A percentile compares a stretch with the other conserved stretches of the same genome.
These are phyloP conservation scores for Anisodus acutangulus DNA, from an alignment of 257 asterid species.

Conservation along the genomic window DNA sequence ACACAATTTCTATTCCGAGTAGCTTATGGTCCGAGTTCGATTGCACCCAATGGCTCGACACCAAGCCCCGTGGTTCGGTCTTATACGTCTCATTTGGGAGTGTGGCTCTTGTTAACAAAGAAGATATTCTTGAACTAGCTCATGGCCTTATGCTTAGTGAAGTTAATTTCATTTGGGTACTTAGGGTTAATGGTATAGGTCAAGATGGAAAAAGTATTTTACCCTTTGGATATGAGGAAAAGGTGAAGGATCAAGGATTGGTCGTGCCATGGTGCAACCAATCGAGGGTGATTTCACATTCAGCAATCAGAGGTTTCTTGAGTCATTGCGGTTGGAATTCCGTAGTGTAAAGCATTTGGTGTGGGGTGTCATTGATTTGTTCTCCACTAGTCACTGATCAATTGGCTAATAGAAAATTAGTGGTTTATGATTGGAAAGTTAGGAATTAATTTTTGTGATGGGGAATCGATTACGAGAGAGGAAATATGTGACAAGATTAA, in stretches of 20 bases:
- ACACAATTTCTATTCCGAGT: background rate
- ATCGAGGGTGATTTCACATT: background rate
- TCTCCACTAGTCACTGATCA: conserved; percentile 15
- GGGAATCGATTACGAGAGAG: background rate
- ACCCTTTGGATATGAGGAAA: background rate
- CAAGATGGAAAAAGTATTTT: background rate
- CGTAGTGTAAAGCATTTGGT: conserved; percentile 3
- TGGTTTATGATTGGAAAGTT: conserved; percentile 12
- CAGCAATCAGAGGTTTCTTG: background rate
- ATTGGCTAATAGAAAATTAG: background rate
- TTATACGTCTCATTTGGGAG: conserved; percentile 18
- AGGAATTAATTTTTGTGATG: background rate
- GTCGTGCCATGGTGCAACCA: conserved; percentile 24
- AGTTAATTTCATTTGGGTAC: conserved; percentile 15
- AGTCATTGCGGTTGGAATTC: conserved; percentile 23
- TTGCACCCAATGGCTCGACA: conserved; percentile 12
- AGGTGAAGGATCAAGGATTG: background rate
- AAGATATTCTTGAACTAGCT: background rate
- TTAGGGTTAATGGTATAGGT: background rate
- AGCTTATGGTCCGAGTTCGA: conserved; percentile 6
- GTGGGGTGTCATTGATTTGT: conserved; percentile 14
- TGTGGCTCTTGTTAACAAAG: conserved; percentile 17
- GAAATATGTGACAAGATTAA: background rate
- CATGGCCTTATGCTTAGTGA: conserved; percentile 8
- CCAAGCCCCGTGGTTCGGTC: conserved; percentile 6